Base-by-base conservation (phyloP, 768 basidiomycete genomes). In the Kwoniella sp. region DNA sequence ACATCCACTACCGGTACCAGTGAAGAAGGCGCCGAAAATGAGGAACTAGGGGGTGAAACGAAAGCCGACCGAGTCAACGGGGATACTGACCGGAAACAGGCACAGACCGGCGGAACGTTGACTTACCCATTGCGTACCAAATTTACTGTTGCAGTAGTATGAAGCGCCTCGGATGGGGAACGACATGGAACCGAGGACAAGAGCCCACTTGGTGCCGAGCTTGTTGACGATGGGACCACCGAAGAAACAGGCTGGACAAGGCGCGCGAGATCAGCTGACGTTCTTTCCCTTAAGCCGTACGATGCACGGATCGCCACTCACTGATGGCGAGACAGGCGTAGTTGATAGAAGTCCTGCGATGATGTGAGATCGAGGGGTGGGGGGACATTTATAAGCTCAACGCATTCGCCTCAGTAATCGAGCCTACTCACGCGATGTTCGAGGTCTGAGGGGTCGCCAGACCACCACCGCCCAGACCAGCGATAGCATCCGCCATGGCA, bases 161-260 rank as follows among this genome's bases (percentile, higher is more conserved):
- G 58, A 60, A 37, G 58, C 58, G 52, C 58, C 58, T 60, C 58
- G 49, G 37, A 60, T 60, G 26, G 58, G 58, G 58, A 69, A 64
- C 6, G 59, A 49, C 37, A 58, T 51, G 26, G 65, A 67, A 17
- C 61, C 61, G 50, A 73, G 62, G 36, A 69, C 49, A 46, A 65
- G 67, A 19, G 72, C 59, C 65, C 65, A 71, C 49, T 69, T 68
- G 29, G 67, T 73, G 33, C 72, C 72, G 54, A 73, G 24, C 51
- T 69, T 66, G 67, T 73, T 73, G 62, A 73, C 61, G 40, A 73
- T 24, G 21, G 72, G 72, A 47, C 72, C 72, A 44, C 72, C 72
- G 54, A 71, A 67, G 5, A 73, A 29, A 52, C 58, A 60, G 37
- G 50, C 56, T 57, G n/a, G 21, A 24, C 24, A 15, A 2, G 19